Evolutionary conservation across 2,329 filamentous ascomycete species (phyloP), one percentile per base, ranked within the genome.

Genomic region (Penicillium capsulatum): DNA sequence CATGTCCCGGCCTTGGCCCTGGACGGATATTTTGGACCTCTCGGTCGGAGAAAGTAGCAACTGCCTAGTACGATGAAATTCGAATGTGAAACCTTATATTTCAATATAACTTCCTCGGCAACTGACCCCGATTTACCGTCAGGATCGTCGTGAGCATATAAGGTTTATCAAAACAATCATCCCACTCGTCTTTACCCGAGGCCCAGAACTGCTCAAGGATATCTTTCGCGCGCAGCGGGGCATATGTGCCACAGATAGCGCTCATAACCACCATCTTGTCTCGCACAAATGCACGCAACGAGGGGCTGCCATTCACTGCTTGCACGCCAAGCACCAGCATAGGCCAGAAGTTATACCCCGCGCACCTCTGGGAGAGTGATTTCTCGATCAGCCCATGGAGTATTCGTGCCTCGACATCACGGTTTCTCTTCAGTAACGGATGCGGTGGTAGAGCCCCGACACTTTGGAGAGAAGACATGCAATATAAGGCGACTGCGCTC

Each of bases 161-260:
- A 15, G 59, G 56, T 31, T 42, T 48, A 32, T 66, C 63, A 33
- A 68, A 69, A 44, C 67, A 70, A 26, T 42, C 48, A 51, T 69
- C 65, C 65, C 66, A 70, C 3, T 36, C n/a, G 3, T 45, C 57
- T 35, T 51, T 31, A 0, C 57, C 55, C 0, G 58, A 63, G 3
- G 47, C 46, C 66, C 66, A 68, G 30, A 64, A 69, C 13, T 15
- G 50, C 36, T 66, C 47, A 1, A 69, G 48, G 1, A 64, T 47
- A 0, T 17, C 26, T 38, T 60, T 62, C 2, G 61, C 63, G 13
- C 47, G 47, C 16, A 64, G 43, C 4, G 65, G 64, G n/a, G 53
- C 48, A 27, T 54, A 55, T 2, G 58, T 57, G 3, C 60, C 63
- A 3, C 54, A 36, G 7, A 50, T 31, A 2, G 45, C 42, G 33